Evolutionary conservation across 345 rosid genomes (phyloP).

Genomic region (Reutealis trisperma): DNA sequence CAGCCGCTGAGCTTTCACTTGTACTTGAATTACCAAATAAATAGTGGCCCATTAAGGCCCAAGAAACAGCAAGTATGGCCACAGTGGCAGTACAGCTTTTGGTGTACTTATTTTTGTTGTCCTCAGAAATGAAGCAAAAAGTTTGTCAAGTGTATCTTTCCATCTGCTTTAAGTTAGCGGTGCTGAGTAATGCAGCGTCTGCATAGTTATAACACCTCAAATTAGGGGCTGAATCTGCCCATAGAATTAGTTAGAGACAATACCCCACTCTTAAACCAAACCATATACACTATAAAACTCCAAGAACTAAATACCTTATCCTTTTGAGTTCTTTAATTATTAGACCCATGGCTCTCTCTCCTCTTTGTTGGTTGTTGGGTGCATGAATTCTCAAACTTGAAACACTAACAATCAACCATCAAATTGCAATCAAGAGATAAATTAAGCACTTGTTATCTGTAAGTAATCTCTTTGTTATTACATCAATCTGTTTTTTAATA

Average conservation of each 20-base stretch:
- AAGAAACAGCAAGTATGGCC: neutral
- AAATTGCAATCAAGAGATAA: too few relatives aligned
- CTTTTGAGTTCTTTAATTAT: neutral
- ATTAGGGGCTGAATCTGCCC: neutral
- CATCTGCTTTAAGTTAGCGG: neutral
- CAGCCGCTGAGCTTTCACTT: neutral
- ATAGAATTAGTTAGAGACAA: too few relatives aligned
- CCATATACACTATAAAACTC: neutral
- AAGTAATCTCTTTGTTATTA: too few relatives aligned
- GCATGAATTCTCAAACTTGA: too few relatives aligned
- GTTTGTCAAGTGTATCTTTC: neutral
- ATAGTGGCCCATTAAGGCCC: neutral
- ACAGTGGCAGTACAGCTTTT: neutral
- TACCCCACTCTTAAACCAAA: neutral
- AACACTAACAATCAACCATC: too few relatives aligned
- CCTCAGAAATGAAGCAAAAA: neutral
- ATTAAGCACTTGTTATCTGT: too few relatives aligned
- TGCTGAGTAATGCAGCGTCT: slow-evolving; percentile 1
- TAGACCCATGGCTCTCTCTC: neutral
- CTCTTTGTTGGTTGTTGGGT: too few relatives aligned
- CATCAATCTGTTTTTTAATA: too few relatives aligned
- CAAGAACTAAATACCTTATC: neutral
- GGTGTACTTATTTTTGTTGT: neutral
- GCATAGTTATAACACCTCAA: neutral
- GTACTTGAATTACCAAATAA: neutral